phyloP scores from a whole-genome alignment of 805 yeast genomes.

The Tetrapisispora fleetii region DNA sequence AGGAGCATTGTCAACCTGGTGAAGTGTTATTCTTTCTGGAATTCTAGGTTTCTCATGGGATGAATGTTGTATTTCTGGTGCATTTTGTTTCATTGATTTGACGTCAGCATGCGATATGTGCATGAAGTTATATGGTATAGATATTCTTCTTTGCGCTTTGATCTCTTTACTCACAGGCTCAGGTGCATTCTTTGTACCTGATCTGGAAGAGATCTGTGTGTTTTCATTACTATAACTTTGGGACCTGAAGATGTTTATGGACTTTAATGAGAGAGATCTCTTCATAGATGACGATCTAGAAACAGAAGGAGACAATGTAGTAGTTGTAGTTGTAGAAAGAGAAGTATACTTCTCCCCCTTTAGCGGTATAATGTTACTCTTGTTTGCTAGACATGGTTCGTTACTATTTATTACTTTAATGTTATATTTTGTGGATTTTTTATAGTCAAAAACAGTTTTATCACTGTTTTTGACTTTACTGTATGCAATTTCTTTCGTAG shows the following conservation, averaged over 20 bases:
- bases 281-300: background rate
- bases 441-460: background rate
- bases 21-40: background rate
- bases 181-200: background rate
- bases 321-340: background rate
- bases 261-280: background rate
- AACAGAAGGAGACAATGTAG: background rate
- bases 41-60: background rate
- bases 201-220: background rate
- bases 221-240: background rate
- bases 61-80: background rate
- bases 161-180: background rate
- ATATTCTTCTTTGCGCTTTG: conserved; percentile 15
- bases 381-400: conserved; percentile 26
- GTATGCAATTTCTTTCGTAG: background rate
- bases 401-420: conserved; percentile 23
- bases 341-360: background rate
- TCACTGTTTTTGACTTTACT: background rate
- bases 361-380: conserved; percentile 30
- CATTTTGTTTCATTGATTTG: background rate
- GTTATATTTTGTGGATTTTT: background rate
- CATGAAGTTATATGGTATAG: conserved; percentile 33
- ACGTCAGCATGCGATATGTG: conserved; percentile 33
- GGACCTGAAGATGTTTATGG: background rate
- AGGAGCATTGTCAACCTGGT: background rate